A percentile compares a stretch with the other conserved stretches of the same genome.
Conservation (phyloP, 768 basidiomycete genomes). For the Boletus subparvulus region DNA sequence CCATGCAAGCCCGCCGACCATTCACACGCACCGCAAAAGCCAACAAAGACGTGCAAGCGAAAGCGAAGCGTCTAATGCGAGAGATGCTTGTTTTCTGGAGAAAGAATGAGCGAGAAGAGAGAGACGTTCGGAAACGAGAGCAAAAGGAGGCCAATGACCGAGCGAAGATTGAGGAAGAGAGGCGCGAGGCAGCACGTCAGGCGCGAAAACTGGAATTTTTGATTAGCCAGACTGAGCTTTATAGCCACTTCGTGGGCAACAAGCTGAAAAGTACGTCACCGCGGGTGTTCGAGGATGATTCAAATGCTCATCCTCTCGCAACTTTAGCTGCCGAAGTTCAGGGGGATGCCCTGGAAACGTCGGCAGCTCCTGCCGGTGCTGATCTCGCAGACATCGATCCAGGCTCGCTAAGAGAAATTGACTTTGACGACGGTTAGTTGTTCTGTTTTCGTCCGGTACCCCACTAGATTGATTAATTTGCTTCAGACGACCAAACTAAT, state of each 20-base stretch:
- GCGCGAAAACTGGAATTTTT: slow-evolving; percentile 97
- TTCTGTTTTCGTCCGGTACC: background rate
- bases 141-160: slow-evolving; percentile 93
- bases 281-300: slow-evolving; percentile 13
- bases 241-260: slow-evolving; percentile 98
- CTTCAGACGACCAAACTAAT: slow-evolving; percentile 82
- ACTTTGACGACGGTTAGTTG: slow-evolving; percentile 85
- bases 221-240: slow-evolving; percentile 97
- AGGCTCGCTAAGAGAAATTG: slow-evolving; percentile 62
- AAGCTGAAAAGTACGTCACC: slow-evolving; percentile 79
- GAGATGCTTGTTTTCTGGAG: slow-evolving; percentile 98
- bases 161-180: slow-evolving; percentile 87
- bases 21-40: slow-evolving; percentile 73
- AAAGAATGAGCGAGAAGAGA: slow-evolving; percentile 96
- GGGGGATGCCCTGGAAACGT: slow-evolving; percentile 48
- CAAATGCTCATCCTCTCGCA: slow-evolving; percentile 13
- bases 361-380: slow-evolving; percentile 54
- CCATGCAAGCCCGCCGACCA: slow-evolving; percentile 76
- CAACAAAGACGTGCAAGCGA: slow-evolving; percentile 79
- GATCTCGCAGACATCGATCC: slow-evolving; percentile 56
- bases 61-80: slow-evolving; percentile 85
- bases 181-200: slow-evolving; percentile 88
- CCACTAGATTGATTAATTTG: slow-evolving; percentile 1
- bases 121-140: slow-evolving; percentile 88
- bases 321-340: slow-evolving; percentile 71